phyloP scores from a whole-genome alignment of 164 flowering plant genomes.

The Tetracentron sinense region DNA sequence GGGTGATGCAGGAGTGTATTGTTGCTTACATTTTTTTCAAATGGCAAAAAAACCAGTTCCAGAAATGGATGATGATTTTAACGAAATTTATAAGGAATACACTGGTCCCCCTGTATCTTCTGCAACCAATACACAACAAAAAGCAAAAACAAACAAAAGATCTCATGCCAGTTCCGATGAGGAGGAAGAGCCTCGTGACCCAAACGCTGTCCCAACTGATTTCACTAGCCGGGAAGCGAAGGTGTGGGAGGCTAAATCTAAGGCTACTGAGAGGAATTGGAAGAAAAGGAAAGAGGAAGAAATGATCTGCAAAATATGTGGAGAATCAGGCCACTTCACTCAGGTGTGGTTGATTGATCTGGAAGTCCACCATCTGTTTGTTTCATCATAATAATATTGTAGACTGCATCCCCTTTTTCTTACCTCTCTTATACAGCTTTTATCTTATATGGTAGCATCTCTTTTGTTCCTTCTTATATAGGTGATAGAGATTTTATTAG shows the following conservation, averaged over 20 bases:
- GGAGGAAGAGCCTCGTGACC: conserved; percentile 80
- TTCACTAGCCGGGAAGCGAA: conserved; percentile 98
- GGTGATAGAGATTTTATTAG: too few relatives aligned
- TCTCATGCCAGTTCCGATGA: conserved; percentile 63
- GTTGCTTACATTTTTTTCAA: too few relatives aligned
- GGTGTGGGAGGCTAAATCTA: too few relatives aligned
- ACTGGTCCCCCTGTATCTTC: conserved; percentile 77
- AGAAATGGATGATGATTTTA: too few relatives aligned
- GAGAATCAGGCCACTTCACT: too few relatives aligned
- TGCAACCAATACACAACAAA: conserved; percentile 35
- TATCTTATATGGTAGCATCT: too few relatives aligned
- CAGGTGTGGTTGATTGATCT: conserved; percentile 49
- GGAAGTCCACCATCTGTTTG: neutral
- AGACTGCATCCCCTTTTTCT: too few relatives aligned
- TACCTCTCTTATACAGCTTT: too few relatives aligned
- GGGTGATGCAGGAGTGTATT: too few relatives aligned
- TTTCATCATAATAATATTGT: neutral
- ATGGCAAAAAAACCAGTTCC: conserved; percentile 55
- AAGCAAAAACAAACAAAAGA: conserved; percentile 42
- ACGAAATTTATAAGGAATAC: too few relatives aligned
- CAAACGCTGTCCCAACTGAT: conserved; percentile 98
- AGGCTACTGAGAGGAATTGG: too few relatives aligned
- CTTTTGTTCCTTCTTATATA: too few relatives aligned
- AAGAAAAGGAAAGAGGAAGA: conserved; percentile 98
- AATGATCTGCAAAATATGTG: conserved; percentile 98